Evolutionary conservation across 1,284 basidiomycete species (phyloP), one percentile per base, ranked within the genome.

Genomic region (Sanguinoderma infundibulare): DNA sequence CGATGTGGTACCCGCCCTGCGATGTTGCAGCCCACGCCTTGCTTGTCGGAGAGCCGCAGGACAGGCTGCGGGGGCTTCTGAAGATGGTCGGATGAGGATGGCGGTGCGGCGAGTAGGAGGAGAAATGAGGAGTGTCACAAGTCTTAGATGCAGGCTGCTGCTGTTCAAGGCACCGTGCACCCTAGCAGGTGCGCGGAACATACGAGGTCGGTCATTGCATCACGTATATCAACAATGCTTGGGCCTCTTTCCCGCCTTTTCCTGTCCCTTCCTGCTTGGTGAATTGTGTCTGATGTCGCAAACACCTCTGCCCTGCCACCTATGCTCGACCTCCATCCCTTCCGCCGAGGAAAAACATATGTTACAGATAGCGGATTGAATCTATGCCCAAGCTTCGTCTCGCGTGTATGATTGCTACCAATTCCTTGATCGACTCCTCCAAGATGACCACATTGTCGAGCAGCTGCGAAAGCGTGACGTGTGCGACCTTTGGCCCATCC

Each of bases 381-480:
- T 98, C 96, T 66, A 98, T 91, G 0, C 96, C 96, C 62, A 96
- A 78, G 73, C 89, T 91, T 68, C 94, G 81, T 64, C 96, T 81
- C 24, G 92, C 94, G 75, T 92, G 90, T 58, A 98, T 86, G 61
- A 97, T 90, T 22, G 94, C 94, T 32, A 91, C 87, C 53, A 98
- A 78, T 75, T 99, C 97, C 79, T 98, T 98, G 69, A 98, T 90
- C 61, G 91, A 91, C 77, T 99, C 97, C 76, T 99, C 96, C 63
- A 99, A 75, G 54, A 99, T 88, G 22, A 99, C 95, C 28, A 96
- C 91, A 72, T 99, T 98, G 75, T 99, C 98, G 69, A 99, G 78
- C 60, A 98, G 74, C 65, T 87, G 88, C 32, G 94, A 96, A 35
- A 98, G 79, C 12, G 92, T 94, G 30, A 95, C 83, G 17, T 74